A percentile compares a stretch with the other conserved stretches of the same genome.
phyloP scores from a whole-genome alignment of 306 rosid genomes.

The Geum urbanum region DNA sequence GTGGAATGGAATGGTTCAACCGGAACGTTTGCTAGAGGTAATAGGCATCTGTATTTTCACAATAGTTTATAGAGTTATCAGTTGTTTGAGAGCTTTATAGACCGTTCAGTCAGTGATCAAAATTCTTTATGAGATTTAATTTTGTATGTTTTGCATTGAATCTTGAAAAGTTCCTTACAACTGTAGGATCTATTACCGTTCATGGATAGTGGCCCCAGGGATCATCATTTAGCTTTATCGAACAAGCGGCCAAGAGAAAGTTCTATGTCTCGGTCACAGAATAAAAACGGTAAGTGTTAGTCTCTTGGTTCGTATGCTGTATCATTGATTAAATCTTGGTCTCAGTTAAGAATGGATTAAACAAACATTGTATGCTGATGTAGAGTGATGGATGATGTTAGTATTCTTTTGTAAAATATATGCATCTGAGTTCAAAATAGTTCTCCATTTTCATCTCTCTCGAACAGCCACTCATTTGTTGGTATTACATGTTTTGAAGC shows the following conservation, averaged over 20 bases:
- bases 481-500: neutral
- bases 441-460: too few species aligned
- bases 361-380: too few species aligned
- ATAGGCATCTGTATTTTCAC: constrained; percentile 10
- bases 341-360: too few species aligned
- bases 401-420: too few species aligned
- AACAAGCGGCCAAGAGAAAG: constrained; percentile 96
- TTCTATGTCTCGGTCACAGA: constrained; percentile 51
- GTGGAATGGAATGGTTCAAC: constrained; percentile 94
- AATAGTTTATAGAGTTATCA: neutral
- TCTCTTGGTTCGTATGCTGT: neutral
- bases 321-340: neutral
- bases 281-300: constrained; percentile 51
- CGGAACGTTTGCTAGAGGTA: constrained; percentile 88
- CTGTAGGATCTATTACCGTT: constrained; percentile 75
- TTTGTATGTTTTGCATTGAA: constrained; percentile 12
- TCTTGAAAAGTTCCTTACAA: constrained; percentile 20
- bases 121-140: neutral
- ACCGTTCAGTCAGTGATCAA: neutral
- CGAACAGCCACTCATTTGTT: too few species aligned
- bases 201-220: constrained; percentile 87
- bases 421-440: too few species aligned
- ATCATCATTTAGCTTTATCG: constrained; percentile 71
- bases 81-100: neutral
- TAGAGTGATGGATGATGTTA: too few species aligned